Base-by-base conservation (phyloP, 2,329 filamentous ascomycete species). In the Epichloe sibirici region DNA sequence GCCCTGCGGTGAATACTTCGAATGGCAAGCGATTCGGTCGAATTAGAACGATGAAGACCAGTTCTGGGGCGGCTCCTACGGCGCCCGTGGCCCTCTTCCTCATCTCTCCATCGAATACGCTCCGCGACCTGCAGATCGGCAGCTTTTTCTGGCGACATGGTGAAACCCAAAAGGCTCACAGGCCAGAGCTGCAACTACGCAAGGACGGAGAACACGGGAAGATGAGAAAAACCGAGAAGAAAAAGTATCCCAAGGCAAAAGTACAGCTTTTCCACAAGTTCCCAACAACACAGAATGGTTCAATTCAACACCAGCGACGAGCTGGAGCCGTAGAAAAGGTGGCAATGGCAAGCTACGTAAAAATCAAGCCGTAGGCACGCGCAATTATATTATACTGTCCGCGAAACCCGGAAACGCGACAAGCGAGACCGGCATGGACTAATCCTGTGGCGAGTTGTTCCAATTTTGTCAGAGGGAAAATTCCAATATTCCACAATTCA, bases 11-110 rank as follows among this genome's bases (percentile, higher is more conserved):
- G 65, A 28, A 68, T 62, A 45, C 69, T 69, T 50, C 65, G 68
- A 53, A 72, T 72, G 43, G 69, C 71, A 59, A 74, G 63, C 1
- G 71, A 73, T 42, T 69, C 65, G 25, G 51, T 62, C 1, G 70
- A 72, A 51, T 54, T 57, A 45, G 51, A 37, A 13, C 61, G 57
- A n/a, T 53, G 57, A 38, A 59, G 49, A 3, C 56, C 42, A 17
- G 53, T 37, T 25, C 49, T 53, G 21, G 56, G 48, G 35, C 55
- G 57, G 49, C 55, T 63, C 31, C 56, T 48, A 38, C 60, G 58
- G 28, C 56, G 58, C 4, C 47, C 49, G 12, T 51, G 57, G 28
- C 56, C 62, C 25, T 63, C 61, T 55, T 71, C 68, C 51, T 67
- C 67, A 40, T 70, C 68, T 13, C 64, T 56, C 68, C 69, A 71